Conservation (phyloP, 495 filamentous ascomycete species). For the Beverwykella pulmonaria region DNA sequence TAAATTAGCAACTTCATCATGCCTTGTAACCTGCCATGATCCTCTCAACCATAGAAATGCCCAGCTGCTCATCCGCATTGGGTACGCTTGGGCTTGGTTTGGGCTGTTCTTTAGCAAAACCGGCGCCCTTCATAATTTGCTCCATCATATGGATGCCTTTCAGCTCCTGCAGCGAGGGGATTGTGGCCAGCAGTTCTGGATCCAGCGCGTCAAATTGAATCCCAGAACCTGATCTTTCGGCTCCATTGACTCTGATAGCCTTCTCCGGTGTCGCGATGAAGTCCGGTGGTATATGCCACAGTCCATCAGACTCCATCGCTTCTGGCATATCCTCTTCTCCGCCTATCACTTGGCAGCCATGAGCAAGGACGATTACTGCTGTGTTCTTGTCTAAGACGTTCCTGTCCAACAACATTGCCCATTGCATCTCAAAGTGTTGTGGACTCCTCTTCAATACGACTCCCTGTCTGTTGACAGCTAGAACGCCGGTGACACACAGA, state of each 20-base stretch:
- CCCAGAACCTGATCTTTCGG: constrained; percentile 3
- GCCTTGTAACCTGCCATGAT: constrained; percentile 28
- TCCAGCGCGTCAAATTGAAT: constrained; percentile 9
- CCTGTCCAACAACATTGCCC: constrained; percentile 16
- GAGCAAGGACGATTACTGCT: constrained; percentile 14
- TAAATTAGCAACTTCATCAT: neutral
- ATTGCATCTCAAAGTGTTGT: constrained; percentile 17
- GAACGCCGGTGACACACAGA: constrained; percentile 11
- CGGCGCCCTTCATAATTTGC: constrained; percentile 21
- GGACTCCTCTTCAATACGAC: neutral
- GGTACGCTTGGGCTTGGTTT: constrained; percentile 3
- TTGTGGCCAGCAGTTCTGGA: neutral
- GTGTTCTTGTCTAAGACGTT: constrained; percentile 1
- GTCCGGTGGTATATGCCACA: constrained; percentile 11
- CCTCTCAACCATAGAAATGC: constrained; percentile 23
- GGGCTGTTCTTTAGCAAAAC: neutral
- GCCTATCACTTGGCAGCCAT: constrained; percentile 15
- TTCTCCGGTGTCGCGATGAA: constrained; percentile 14
- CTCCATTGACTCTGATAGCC: neutral
- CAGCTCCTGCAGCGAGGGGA: constrained; percentile 27
- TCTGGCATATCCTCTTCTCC: neutral
- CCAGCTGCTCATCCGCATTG: constrained; percentile 23
- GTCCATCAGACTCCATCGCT: neutral
- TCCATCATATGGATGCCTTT: constrained; percentile 35
- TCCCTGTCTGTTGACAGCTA: constrained; percentile 8